Evolutionary conservation across 2,329 filamentous ascomycete genomes (phyloP), one percentile per base, ranked within the genome.

Genomic region (Thermoascus crustaceus): DNA sequence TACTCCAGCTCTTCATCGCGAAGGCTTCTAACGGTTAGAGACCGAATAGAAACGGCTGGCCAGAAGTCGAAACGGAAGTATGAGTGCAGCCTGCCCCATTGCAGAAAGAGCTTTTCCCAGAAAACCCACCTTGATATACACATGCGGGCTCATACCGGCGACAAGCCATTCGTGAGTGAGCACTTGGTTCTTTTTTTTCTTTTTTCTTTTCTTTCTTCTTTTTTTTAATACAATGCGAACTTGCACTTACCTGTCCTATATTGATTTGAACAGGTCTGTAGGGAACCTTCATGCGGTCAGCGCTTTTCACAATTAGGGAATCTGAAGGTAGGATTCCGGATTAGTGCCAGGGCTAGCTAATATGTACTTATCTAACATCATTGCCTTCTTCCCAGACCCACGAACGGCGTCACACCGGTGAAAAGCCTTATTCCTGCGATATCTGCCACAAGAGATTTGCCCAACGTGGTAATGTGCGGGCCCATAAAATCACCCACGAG

Each of bases 61-160:
- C 61, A 61, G 42, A 69, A 67, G 42, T 41, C 51, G 22, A 61
- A 61, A 42, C 71, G 73, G 50, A 91, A 78, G 50, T 87, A 89
- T 57, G 65, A 74, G 11, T 98, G 91, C 62, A 73, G 72, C 13
- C 71, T 86, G 24, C 73, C 78, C 5, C 76, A 76, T 25, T 96
- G 89, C 60, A 69, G 72, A 48, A 93, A 91, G 67, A 78, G 74
- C 42, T 96, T 95, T 60, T 78, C 77, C 40, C 89, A 96, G 55
- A 94, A 89, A 64, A 94, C 88, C 1, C 89, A 96, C 50, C 72
- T 95, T 7, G 83, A 91, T 42, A 95, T 93, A 32, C 91, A 98
- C 58, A 79, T 76, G 30, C 75, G 88, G 45, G 81, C 83, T 4
- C 91, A 98, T 60, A 94, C 85, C 2, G 91, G 91, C 10, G 78